Base-by-base conservation (phyloP, 2,329 filamentous ascomycete species). In the Moelleriella libera region DNA sequence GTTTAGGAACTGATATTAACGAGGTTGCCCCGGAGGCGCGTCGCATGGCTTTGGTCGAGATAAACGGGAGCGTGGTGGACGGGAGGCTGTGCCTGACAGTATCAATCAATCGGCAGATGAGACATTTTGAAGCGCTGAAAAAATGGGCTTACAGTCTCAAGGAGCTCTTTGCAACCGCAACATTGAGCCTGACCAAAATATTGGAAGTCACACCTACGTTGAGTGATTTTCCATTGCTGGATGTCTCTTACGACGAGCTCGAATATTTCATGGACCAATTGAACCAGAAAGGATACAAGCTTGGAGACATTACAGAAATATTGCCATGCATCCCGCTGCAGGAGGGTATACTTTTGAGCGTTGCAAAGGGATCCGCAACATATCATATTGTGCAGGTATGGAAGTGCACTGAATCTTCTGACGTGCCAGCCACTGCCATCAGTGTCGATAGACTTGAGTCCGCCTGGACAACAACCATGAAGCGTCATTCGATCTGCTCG, bases 321-420 rank as follows among this genome's bases (percentile, higher is more conserved):
- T 30, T 40, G 6, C 46, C 46, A 14, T 47, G 46, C 21, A 39
- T 41, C 6, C 46, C 46, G 41, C 42, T 47, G 3, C 46, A 47
- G 30, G 41, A 47, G 41, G 46, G 46, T 5, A 47, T 47, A 9
- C 12, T 47, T 7, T 12, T 47, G 31, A 47, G 46, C 11, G 30
- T 37, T 4, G 45, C 30, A 12, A 47, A 47, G 40, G 28, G 31
- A 28, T 5, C 11, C 8, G 45, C 45, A 5, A 30, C 45, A 4
- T 47, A 47, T 30, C 34, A 40, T 6, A 43, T 10, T 47, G 45
- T 41, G 9, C 41, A 30, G 29, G 30, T 10, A 43, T 29, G 10
- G 11, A 34, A 28, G 39, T 30, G 40, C 12, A 37, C 32, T 8
- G 12, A 8, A 9, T 8, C 32, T 12, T 37, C 32, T 37, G 32